These are phyloP conservation scores for Aspergillus arachidicola DNA, from an alignment of 2,329 filamentous ascomycete species.

Conservation along the genomic window DNA sequence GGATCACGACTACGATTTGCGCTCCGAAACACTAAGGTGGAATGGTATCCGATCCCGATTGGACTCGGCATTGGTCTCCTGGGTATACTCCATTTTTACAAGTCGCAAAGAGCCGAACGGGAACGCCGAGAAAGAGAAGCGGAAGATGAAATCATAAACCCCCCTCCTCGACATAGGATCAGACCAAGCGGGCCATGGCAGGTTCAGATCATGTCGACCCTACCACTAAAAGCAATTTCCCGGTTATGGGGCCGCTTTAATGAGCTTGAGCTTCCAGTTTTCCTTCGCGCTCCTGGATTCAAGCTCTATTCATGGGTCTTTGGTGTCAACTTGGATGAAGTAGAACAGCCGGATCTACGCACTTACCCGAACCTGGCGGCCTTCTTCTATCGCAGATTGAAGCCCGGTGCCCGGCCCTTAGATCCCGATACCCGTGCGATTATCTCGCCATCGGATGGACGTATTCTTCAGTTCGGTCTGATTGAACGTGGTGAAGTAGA, in stretches of 20 bases:
- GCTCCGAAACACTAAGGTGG: conserved; percentile 66
- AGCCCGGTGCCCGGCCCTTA: conserved; percentile 82
- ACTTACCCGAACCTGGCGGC: conserved; percentile 89
- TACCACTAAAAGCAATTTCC: conserved; percentile 88
- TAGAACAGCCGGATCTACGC: conserved; percentile 84
- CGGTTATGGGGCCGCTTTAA: conserved; percentile 91
- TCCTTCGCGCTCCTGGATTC: conserved; percentile 84
- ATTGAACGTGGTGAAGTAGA: conserved; percentile 95
- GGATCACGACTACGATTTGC: conserved; percentile 59
- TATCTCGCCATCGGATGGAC: conserved; percentile 86
- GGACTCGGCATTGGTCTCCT: conserved; percentile 83
- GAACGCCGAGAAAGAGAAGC: conserved; percentile 53
- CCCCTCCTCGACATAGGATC: conserved; percentile 63
- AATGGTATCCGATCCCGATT: conserved; percentile 90
- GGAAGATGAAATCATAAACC: conserved; percentile 36
- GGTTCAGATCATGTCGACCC: conserved; percentile 88
- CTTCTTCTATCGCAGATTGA: conserved; percentile 96
- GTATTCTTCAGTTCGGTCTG: conserved; percentile 85
- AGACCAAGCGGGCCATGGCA: conserved; percentile 88
- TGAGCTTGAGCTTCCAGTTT: conserved; percentile 83
- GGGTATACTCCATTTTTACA: conserved; percentile 81
- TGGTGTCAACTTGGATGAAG: conserved; percentile 86
- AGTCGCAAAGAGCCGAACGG: conserved; percentile 59
- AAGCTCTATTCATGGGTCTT: conserved; percentile 89
- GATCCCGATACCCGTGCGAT: conserved; percentile 79